Evolutionary conservation across 495 filamentous ascomycete genomes (phyloP), one percentile per base, ranked within the genome.

Genomic region (Aspergillus olivimuriae): DNA sequence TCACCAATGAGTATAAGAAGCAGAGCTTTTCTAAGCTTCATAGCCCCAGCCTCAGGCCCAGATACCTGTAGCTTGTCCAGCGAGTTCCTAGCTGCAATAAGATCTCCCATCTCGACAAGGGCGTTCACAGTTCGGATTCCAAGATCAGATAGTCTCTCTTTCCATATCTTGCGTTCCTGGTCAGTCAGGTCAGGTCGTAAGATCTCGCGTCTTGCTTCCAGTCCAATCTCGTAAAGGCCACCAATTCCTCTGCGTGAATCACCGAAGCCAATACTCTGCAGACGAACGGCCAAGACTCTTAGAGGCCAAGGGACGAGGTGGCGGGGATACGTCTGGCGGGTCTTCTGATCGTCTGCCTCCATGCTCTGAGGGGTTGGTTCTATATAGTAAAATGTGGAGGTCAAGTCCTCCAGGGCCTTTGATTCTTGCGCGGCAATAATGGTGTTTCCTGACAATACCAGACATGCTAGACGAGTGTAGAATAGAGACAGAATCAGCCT

Each of bases 51-150:
- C 9, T 61, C 60, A 61, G 52, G 61, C 23, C 68, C 60, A 11
- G 60, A 60, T 16, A 64, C 51, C 34, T 56, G 58, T 15, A 74
- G 44, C 34, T 41, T 62, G 26, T 63, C 66, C 1, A 98, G 65
- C 51, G 88, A 83, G 34, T 80, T 61, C n/a, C 61, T 75, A 2
- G 90, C 92, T 6, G 81, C 83, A 39, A 80, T 77, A 2, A 91
- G 55, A 60, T 97, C 89, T 5, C 88, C 87, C 87, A 94, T 94
- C 66, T 96, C 90, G 3, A 95, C 74, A 40, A 97, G 57, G 20
- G 83, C 81, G 54, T 87, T 86, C 0, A 82, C 90, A 8, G 87
- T 86, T 36, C 83, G 62, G 8, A 95, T 59, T 0, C 90, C 90
- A 0, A 95, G 64, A 40, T 95, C 88, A 8, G 62, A 63, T 4